Conservation (phyloP, 108 stramenopile species). For the Cyclotella sp. region DNA sequence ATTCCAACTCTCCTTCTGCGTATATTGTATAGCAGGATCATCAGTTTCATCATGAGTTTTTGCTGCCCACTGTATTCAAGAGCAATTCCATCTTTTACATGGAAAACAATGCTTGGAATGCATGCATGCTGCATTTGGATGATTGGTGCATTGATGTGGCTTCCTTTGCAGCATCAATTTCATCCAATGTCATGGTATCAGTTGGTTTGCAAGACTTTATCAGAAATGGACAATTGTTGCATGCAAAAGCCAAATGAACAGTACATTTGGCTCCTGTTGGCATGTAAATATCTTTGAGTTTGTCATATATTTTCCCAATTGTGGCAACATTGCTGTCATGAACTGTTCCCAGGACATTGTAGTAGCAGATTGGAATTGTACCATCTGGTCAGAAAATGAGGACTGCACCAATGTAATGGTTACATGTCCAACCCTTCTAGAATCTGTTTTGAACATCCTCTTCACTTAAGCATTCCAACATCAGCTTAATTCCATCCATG, state of each 20-base stretch:
- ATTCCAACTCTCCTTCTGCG: no score
- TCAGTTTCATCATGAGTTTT: not conserved
- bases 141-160: not conserved
- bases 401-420: not conserved
- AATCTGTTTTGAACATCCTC: not conserved
- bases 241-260: not conserved
- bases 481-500: not conserved
- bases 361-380: not conserved
- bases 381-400: not conserved
- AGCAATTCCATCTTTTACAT: not conserved
- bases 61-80: no score
- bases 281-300: not conserved
- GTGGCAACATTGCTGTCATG: no score
- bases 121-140: not conserved
- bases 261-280: not conserved
- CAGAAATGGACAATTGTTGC: not conserved
- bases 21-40: no score
- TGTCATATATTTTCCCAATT: not conserved
- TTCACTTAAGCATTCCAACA: not conserved
- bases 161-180: not conserved
- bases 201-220: not conserved
- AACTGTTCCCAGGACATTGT: not conserved
- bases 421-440: not conserved
- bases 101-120: not conserved
- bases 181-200: not conserved